Base-by-base conservation (phyloP, 2,329 filamentous ascomycete species). In the Curvularia eragrostidis region DNA sequence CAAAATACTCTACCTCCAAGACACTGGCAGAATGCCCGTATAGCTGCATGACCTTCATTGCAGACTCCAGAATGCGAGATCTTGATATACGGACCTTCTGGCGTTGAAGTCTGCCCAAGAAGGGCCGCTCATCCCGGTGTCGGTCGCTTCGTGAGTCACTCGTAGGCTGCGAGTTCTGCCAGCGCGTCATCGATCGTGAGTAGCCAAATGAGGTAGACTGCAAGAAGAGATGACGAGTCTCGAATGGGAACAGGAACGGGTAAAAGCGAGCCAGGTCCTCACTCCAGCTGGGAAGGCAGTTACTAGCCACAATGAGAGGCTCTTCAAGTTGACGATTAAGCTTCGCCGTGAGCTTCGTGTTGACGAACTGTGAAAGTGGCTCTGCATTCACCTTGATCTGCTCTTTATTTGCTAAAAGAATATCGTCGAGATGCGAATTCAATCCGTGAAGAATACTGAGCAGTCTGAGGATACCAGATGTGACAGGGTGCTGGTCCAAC, bases 161-260 rank as follows among this genome's bases (percentile, higher is more conserved):
- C 21, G 89, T 86, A 21, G 87, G 86, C 74, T 97, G 93, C 1
- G 91, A 88, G 70, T 91, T 97, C 78, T 98, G 95, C 96, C 96
- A 99, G 74, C 94, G 87, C 58, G 90, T 90, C 95, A 99, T 98
- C 18, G 95, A 97, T 62, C 95, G 87, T 41, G 94, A 94, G 80
- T 99, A 99, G 21, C 95, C 95, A 73, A 99, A 99, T 0, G 95
- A 97, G 0, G 96, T 99, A 2, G 94, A 99, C 78, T 98, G 95
- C 32, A 99, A 81, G 83, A 99, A 99, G 36, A 99, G 82, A 77
- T 99, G 94, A 12, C 95, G 88, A 1, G 95, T 98, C 81, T 99
- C 95, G 70, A 99, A 99, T 2, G 95, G 95, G 75, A 99, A 99
- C 12, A 99, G 81, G 83, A 99, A 99, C 0, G 95, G 94, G 74